Conservation (phyloP, 441 rosid genomes). For the Erodium trifolium region DNA sequence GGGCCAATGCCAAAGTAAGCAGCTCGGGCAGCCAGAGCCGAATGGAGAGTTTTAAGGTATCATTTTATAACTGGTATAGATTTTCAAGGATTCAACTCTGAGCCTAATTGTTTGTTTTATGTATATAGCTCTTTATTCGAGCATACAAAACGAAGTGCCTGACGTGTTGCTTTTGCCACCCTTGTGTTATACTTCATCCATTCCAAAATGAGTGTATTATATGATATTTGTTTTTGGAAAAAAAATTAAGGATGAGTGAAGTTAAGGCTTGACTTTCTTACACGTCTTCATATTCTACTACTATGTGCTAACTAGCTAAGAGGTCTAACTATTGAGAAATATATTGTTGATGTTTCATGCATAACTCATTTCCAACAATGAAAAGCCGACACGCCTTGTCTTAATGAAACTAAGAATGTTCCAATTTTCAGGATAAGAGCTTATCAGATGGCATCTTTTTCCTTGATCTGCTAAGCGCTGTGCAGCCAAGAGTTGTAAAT, state of each 20-base stretch:
- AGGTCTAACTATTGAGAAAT: no score
- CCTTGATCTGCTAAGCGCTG: conserved; percentile 66
- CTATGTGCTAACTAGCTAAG: no score
- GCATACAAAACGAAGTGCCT: not conserved
- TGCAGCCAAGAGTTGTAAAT: conserved; percentile 58
- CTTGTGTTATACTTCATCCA: not conserved
- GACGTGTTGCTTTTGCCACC: not conserved
- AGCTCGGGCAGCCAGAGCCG: conserved; percentile 43
- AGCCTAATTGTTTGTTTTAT: not conserved
- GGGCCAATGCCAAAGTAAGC: conserved; percentile 65
- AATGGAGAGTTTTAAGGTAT: conserved; percentile 61
- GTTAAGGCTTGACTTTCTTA: no score
- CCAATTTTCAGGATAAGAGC: conserved; percentile 46
- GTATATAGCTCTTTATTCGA: not conserved
- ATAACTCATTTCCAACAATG: no score
- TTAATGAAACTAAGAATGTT: not conserved
- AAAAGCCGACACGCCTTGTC: not conserved
- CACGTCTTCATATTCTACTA: no score
- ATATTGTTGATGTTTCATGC: no score
- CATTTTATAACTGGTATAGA: conserved; percentile 3
- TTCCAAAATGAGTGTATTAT: not conserved
- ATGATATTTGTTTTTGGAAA: no score
- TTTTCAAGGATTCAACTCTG: not conserved
- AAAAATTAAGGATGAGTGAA: no score
- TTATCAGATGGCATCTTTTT: conserved; percentile 60